Percentiles rank a stretch among this genome's conserved stretches.
Conservation (phyloP, 371 early-diverging fungal genomes). For the Circinella minor region DNA sequence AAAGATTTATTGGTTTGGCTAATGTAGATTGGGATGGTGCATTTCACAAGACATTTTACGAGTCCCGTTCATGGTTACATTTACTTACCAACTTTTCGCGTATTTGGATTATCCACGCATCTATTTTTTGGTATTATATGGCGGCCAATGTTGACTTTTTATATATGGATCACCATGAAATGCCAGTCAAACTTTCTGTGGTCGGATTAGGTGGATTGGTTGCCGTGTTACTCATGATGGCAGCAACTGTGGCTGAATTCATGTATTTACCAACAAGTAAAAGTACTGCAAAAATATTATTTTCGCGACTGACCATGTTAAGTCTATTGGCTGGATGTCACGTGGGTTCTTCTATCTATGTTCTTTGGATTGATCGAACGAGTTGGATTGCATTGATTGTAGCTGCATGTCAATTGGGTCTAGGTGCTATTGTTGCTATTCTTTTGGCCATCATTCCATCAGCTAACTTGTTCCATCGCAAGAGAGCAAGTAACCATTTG, state of each 20-base stretch:
- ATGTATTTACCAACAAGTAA: conserved; percentile 64
- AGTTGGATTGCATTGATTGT: conserved; percentile 55
- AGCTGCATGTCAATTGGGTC: conserved; percentile 65
- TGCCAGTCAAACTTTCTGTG: conserved; percentile 64
- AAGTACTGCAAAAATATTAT: conserved; percentile 58
- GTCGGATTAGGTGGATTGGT: conserved; percentile 77
- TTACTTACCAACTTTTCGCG: conserved; percentile 84
- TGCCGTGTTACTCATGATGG: conserved; percentile 66
- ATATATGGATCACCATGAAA: conserved; percentile 42
- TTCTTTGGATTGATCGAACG: conserved; percentile 48
- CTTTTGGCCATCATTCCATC: conserved; percentile 69
- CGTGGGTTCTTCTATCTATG: conserved; percentile 67
- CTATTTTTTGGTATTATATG: conserved; percentile 84
- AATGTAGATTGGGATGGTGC: conserved; percentile 73
- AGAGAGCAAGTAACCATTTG: conserved; percentile 44
- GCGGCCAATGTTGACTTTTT: conserved; percentile 75
- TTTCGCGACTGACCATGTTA: conserved; percentile 63
- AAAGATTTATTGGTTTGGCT: conserved; percentile 64
- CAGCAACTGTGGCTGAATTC: conserved; percentile 74
- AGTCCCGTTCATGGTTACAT: conserved; percentile 84
- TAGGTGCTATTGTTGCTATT: conserved; percentile 70
- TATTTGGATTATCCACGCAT: conserved; percentile 84
- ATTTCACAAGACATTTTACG: conserved; percentile 85
- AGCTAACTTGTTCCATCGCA: conserved; percentile 59
- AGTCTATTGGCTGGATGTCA: conserved; percentile 62